These are phyloP conservation scores for Xylariaceae sp. DNA, from an alignment of 2,329 filamentous ascomycete genomes.

Conservation along the genomic window DNA sequence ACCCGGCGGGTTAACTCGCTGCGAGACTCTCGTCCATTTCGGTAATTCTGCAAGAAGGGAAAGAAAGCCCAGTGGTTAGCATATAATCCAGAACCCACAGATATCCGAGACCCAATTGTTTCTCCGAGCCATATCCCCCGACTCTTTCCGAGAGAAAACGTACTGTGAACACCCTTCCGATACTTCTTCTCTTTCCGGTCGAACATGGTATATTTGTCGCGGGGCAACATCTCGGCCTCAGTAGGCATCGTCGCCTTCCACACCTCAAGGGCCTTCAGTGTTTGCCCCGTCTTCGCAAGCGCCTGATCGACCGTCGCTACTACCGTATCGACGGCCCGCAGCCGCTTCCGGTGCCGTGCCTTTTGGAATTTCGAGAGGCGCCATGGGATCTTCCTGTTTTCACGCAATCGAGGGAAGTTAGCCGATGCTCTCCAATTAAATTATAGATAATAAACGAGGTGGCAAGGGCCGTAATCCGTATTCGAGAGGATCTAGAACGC, in stretches of 20 bases:
- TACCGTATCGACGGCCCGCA: slow-evolving; percentile 82
- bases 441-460: neutral
- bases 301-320: slow-evolving; percentile 76
- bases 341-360: slow-evolving; percentile 72
- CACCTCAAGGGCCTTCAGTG: slow-evolving; percentile 70
- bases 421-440: neutral
- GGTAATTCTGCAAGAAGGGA: slow-evolving; percentile 55
- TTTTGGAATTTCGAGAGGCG: slow-evolving; percentile 90
- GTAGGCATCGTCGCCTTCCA: slow-evolving; percentile 97
- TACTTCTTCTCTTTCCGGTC: slow-evolving; percentile 94
- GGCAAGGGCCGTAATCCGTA: neutral
- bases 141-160: slow-evolving; percentile 35
- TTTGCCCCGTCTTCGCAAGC: slow-evolving; percentile 65
- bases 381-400: slow-evolving; percentile 84
- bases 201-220: slow-evolving; percentile 97
- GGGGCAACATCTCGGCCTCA: slow-evolving; percentile 90
- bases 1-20: slow-evolving; percentile 88
- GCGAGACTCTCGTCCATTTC: slow-evolving; percentile 94
- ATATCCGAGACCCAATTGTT: neutral
- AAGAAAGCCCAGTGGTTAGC: slow-evolving; percentile 8
- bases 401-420: neutral
- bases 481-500: slow-evolving; percentile 23
- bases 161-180: slow-evolving; percentile 96
- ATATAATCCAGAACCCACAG: neutral
- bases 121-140: neutral